Percentiles rank a stretch among this genome's conserved stretches.
Conservation (phyloP, 2,329 filamentous ascomycete genomes). For the Neocucurbitaria cava region DNA sequence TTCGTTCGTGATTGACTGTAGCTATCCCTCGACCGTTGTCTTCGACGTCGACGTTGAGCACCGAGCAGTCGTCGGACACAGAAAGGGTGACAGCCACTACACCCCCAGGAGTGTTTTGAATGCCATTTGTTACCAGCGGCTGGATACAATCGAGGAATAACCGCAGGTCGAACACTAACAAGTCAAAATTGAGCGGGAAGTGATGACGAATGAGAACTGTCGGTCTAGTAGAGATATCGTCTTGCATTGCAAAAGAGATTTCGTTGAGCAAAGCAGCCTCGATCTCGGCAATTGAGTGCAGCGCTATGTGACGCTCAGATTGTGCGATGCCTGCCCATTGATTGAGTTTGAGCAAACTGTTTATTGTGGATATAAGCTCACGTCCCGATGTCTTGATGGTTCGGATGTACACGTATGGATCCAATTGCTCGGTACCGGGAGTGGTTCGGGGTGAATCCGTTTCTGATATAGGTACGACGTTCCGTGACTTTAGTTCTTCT, state of each 20-base stretch:
- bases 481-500: constrained; percentile 48
- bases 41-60: constrained; percentile 50
- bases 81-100: constrained; percentile 47
- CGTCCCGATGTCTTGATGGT: constrained; percentile 51
- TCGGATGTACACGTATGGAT: constrained; percentile 36
- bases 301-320: constrained; percentile 22
- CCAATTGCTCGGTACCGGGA: constrained; percentile 21
- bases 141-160: constrained; percentile 54
- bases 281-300: constrained; percentile 41
- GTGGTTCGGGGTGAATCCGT: constrained; percentile 16
- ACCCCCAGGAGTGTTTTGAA: constrained; percentile 51
- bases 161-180: constrained; percentile 47
- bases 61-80: constrained; percentile 34
- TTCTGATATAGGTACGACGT: constrained; percentile 15
- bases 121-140: constrained; percentile 51
- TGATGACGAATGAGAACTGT: constrained; percentile 45
- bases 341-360: constrained; percentile 54
- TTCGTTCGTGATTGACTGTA: constrained; percentile 43
- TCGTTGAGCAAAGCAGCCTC: constrained; percentile 44
- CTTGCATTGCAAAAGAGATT: constrained; percentile 34
- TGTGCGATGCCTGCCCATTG: constrained; percentile 49
- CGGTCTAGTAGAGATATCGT: constrained; percentile 33
- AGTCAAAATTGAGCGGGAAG: constrained; percentile 36
- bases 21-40: constrained; percentile 55
- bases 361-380: constrained; percentile 56